Evolutionary conservation across 2,329 filamentous ascomycete genomes (phyloP).

Genomic region (Sporothrix globosa): DNA sequence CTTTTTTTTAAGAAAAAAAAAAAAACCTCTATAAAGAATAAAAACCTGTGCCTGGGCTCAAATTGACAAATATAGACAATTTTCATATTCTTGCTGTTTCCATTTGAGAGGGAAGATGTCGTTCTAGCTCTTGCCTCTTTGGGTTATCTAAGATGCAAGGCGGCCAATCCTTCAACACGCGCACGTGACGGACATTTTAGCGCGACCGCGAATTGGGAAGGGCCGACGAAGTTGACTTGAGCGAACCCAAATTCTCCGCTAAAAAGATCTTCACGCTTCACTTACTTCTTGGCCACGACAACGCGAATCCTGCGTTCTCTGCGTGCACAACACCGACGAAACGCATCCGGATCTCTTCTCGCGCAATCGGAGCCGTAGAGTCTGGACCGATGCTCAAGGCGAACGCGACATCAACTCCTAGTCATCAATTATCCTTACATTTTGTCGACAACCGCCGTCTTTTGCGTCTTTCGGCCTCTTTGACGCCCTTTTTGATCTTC

Average conservation of each 20-base stretch:
- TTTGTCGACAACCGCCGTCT: neutral
- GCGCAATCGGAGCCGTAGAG: neutral
- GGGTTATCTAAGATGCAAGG: conserved; percentile 1
- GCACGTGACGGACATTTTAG: neutral
- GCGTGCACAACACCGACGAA: conserved; percentile 6
- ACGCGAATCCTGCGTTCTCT: conserved; percentile 22
- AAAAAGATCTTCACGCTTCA: conserved; percentile 27
- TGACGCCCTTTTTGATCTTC: neutral
- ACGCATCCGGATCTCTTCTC: neutral
- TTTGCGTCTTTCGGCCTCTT: neutral
- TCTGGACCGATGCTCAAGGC: neutral
- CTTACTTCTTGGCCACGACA: conserved; percentile 20
- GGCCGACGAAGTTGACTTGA: neutral
- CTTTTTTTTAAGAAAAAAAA: neutral
- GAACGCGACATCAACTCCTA: neutral
- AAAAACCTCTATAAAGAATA: neutral
- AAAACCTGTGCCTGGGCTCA: neutral
- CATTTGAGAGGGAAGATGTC: neutral
- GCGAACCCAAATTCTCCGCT: conserved; percentile 27
- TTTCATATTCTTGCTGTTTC: neutral
- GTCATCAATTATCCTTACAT: neutral
- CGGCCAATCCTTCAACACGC: neutral
- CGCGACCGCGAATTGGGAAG: conserved; percentile 19
- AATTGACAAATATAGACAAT: neutral
- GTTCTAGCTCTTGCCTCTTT: conserved; percentile 22